Evolutionary conservation across 2,329 filamentous ascomycete genomes (phyloP), one percentile per base, ranked within the genome.

Genomic region (Alternaria brassicicola): DNA sequence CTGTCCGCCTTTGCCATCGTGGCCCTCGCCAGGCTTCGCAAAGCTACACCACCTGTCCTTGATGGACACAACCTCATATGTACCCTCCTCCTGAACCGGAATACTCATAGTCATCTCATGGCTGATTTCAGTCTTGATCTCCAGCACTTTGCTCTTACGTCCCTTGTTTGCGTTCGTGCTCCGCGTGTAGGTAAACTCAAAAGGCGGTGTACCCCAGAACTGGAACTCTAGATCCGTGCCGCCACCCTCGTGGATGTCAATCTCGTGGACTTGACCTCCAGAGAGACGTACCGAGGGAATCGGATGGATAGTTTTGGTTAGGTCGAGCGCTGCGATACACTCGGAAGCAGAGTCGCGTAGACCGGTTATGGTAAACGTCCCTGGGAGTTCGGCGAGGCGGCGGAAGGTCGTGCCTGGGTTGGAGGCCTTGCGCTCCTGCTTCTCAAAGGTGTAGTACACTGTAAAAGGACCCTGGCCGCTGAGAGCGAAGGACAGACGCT

Each of bases 201-300:
- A 99, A 1, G 95, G 95, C 61, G 95, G 93, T 6, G 91, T 93
- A 55, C 96, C 95, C 82, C 91, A 93, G 79, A 99, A 99, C 70
- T 97, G 91, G 69, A 99, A 98, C 7, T 92, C 81, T 51, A 99
- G 93, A 74, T 97, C 92, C 1, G 95, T 93, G 75, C 96, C 91
- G 61, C 93, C 93, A 67, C 95, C 95, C 81, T 99, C 94, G 76
- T 98, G 96, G 62, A 99, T 99, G 74, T 98, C 95, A 33, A 96
- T 89, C 65, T 90, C 88, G 6, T 88, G 86, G 58, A 91, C 88
- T 61, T 86, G 86, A 28, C 96, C 96, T 70, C 92, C 91, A 72
- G 90, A 94, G 66, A 99, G 92, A 66, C 89, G 89, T 45, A 97
- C 96, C 58, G 90, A 93, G 3, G 95, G 95, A 80, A 98, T 89